Conservation (phyloP, 495 filamentous ascomycete genomes). For the Xylaria venustula region DNA sequence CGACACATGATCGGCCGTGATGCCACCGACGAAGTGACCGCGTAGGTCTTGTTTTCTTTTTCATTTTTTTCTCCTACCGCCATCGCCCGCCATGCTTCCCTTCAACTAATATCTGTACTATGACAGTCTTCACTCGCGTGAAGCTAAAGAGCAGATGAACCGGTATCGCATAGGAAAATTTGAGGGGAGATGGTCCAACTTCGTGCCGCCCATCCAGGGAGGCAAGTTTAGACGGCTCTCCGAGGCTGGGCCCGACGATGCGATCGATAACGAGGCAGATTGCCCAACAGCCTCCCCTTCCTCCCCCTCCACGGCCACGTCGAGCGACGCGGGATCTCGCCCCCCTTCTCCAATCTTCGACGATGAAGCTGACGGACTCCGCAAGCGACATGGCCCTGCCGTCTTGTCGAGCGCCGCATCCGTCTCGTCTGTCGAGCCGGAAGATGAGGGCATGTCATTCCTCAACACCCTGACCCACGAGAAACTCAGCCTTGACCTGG, state of each 20-base stretch:
- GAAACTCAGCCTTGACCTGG: constrained; percentile 71
- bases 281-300: constrained; percentile 35
- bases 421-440: constrained; percentile 35
- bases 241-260: constrained; percentile 35
- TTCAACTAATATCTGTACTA: too few species aligned
- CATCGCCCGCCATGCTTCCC: too few species aligned
- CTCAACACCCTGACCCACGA: constrained; percentile 73
- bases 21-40: constrained; percentile 93
- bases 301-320: constrained; percentile 19
- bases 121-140: constrained; percentile 74
- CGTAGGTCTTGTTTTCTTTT: constrained; percentile 54
- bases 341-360: constrained; percentile 70
- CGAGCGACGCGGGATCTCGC: constrained; percentile 46
- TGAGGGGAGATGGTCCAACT: constrained; percentile 82
- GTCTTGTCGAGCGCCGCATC: constrained; percentile 30
- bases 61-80: background rate
- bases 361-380: constrained; percentile 46
- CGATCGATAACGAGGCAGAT: constrained; percentile 40
- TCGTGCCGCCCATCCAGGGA: constrained; percentile 89
- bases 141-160: constrained; percentile 74
- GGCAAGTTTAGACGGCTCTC: constrained; percentile 69
- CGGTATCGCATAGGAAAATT: constrained; percentile 82
- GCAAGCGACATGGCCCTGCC: constrained; percentile 21
- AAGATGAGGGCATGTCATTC: constrained; percentile 57
- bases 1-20: constrained; percentile 94